Evolutionary conservation across 352 stramenopile genomes (phyloP).

Genomic region (Phytophthora ramorum): DNA sequence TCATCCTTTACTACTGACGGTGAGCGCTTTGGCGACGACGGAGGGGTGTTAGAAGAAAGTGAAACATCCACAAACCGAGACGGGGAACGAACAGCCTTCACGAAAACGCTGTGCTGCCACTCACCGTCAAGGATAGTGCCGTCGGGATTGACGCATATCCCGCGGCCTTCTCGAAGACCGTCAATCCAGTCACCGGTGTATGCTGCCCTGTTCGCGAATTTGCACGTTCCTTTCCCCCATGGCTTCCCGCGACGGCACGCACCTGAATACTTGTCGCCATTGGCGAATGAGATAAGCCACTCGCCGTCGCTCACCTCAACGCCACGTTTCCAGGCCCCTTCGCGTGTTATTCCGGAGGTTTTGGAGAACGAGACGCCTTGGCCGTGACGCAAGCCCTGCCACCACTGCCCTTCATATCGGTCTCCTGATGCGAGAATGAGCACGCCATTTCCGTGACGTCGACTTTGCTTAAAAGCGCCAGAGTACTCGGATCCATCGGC

Average conservation of each 20-base stretch:
- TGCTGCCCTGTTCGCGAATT: slow-evolving; percentile 91
- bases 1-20: slow-evolving; percentile 4
- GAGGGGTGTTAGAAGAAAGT: slow-evolving; percentile 29
- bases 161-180: slow-evolving; percentile 79
- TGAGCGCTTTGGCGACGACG: slow-evolving; percentile 7
- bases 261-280: slow-evolving; percentile 83
- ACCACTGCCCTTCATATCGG: slow-evolving; percentile 79
- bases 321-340: slow-evolving; percentile 75
- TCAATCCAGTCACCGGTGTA: slow-evolving; percentile 90
- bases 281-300: slow-evolving; percentile 76
- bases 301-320: slow-evolving; percentile 58
- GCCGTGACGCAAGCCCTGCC: slow-evolving; percentile 72
- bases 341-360: slow-evolving; percentile 64
- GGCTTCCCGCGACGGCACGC: slow-evolving; percentile 61
- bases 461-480: slow-evolving; percentile 75
- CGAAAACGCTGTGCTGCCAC: slow-evolving; percentile 77
- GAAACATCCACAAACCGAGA: slow-evolving; percentile 75
- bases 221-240: slow-evolving; percentile 87
- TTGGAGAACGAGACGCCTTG: slow-evolving; percentile 64
- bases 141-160: slow-evolving; percentile 67
- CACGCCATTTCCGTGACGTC: slow-evolving; percentile 77
- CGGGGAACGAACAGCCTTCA: slow-evolving; percentile 46
- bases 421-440: slow-evolving; percentile 52
- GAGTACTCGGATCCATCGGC: slow-evolving; percentile 91
- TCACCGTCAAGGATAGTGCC: slow-evolving; percentile 73